Base-by-base conservation (phyloP, 1,284 basidiomycete genomes). In the Trametes versicolor region DNA sequence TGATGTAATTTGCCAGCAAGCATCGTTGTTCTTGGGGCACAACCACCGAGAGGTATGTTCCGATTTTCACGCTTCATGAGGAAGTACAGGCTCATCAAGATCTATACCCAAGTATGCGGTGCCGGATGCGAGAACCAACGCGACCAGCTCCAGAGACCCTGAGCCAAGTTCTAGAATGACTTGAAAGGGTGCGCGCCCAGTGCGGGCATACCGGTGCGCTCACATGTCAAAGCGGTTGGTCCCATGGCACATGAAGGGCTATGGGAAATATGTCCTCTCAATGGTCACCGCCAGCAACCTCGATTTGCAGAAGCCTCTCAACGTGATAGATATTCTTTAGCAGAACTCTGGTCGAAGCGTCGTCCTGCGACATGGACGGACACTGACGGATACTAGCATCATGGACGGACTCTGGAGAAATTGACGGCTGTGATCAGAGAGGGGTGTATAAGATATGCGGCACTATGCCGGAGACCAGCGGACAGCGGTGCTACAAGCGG, bases 291-390 rank as follows among this genome's bases (percentile, higher is more conserved):
- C 29, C 32, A n/a, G n/a, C 13, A 15, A n/a, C n/a, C 8, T 32
- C 43, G 43, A 23, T 48, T 48, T 36, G 45, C 43, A 48, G 41
- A 37, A 45, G 57, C 45, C 36, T 23, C 23, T 13, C 2, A 29
- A 6, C 47, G 9, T 58, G 57, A 50, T 36, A 58, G 57, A 58
- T 49, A 27, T 58, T 25, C 48, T 25, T 25, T 32, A 21, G 48
- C 6, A 4, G 10, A n/a, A 58, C 39, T 32, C 10, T 15, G 7
- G 4, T 13, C 32, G 19, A 2, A 27, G 34, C 34, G 6, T 19
- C 41, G 12, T 25, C 29, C 9, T 41, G 57, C 57, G 57, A 37
- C 48, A 9, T 9, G n/a, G 19, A 15, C 57, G 57, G 47, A 27
- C 34, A 4, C 10, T 58, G 56, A 58, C 56, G 37, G 45, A 25